Conservation (phyloP, 495 filamentous ascomycete genomes). For the Neurospora sp. region DNA sequence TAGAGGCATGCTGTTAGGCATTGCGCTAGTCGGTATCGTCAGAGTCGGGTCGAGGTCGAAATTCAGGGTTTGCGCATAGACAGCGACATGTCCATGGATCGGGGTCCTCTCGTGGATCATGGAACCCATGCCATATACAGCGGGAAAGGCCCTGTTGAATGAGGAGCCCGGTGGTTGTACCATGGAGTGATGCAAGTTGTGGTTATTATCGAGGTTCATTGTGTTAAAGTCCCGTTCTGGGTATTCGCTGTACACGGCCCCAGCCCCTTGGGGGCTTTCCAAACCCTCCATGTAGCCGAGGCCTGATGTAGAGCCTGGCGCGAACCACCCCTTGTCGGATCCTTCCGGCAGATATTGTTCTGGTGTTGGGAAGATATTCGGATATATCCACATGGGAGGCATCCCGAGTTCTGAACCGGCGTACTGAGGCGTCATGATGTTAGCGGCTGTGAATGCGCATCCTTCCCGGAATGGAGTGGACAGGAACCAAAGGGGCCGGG, state of each 20-base stretch:
- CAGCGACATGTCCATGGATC: background rate
- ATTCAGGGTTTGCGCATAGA: background rate
- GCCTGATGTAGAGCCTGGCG: too few relatives aligned
- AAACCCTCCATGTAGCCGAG: background rate
- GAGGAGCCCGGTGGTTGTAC: rapidly evolving
- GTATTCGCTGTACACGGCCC: too few relatives aligned
- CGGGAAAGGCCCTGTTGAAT: background rate
- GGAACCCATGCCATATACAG: background rate
- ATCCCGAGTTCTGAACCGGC: background rate
- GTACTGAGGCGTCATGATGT: background rate
- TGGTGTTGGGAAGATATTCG: background rate
- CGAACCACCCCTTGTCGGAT: background rate
- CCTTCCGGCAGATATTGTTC: background rate
- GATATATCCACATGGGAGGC: background rate
- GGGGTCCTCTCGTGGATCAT: rapidly evolving
- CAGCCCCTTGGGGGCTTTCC: background rate
- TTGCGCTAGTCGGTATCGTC: background rate
- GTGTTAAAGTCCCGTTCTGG: rapidly evolving
- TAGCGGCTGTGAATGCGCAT: background rate
- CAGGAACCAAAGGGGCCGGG: background rate
- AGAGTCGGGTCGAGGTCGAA: background rate
- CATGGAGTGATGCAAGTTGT: rapidly evolving
- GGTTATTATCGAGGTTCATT: background rate
- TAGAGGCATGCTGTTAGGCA: background rate
- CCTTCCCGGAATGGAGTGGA: background rate